phyloP scores from a whole-genome alignment of 177 flowering plant genomes.

The Tripterygium wilfordii region DNA sequence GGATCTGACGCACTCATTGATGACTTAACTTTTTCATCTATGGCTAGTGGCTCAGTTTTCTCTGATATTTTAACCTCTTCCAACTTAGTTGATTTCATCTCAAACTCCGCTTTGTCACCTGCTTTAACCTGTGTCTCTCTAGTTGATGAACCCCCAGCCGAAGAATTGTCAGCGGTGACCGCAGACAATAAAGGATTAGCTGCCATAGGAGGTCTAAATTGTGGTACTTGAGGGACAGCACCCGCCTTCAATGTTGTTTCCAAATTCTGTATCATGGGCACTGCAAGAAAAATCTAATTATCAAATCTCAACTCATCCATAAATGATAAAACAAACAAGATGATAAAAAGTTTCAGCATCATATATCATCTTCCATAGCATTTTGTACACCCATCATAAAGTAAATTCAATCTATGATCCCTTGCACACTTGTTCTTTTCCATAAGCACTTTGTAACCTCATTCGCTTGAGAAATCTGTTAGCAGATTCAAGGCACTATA shows the following conservation, averaged over 20 bases:
- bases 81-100: not conserved
- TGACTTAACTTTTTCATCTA: constrained; percentile 10
- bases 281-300: constrained; percentile 30
- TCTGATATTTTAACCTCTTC: constrained; percentile 2
- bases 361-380: too few relatives aligned
- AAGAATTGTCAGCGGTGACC: too few relatives aligned
- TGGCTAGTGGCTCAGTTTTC: constrained; percentile 11
- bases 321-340: too few relatives aligned
- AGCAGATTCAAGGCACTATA: too few relatives aligned
- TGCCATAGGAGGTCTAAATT: constrained; percentile 43
- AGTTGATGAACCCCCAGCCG: too few relatives aligned
- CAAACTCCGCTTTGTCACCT: constrained; percentile 13
- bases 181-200: constrained; percentile 14
- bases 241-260: constrained; percentile 69
- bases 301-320: not conserved
- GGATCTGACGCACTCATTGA: constrained; percentile 37
- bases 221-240: constrained; percentile 90
- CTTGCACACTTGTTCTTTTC: too few relatives aligned
- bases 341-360: too few relatives aligned
- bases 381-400: too few relatives aligned
- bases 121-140: too few relatives aligned
- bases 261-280: constrained; percentile 90
- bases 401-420: too few relatives aligned
- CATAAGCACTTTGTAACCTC: too few relatives aligned
- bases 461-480: too few relatives aligned